Evolutionary conservation across 441 rosid species (phyloP).

Genomic region (Cnidoscolus chayamansa): DNA sequence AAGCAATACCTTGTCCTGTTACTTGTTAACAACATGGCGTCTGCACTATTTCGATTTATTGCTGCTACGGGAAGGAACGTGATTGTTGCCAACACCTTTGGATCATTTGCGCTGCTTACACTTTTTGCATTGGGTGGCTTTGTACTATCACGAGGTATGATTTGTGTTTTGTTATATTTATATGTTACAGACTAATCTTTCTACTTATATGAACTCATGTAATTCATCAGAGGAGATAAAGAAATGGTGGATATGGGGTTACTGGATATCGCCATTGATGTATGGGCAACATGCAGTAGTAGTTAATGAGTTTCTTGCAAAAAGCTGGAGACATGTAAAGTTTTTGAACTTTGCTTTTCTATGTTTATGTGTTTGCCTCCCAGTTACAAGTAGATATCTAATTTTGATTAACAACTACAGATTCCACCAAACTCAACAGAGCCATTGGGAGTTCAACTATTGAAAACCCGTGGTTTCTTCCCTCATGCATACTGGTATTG

Average conservation of each 20-base stretch:
- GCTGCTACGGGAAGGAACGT: slow-evolving; percentile 49
- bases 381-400: background rate
- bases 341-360: slow-evolving; percentile 6
- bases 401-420: slow-evolving; percentile 20
- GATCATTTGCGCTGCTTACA: slow-evolving; percentile 41
- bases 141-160: slow-evolving; percentile 40
- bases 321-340: slow-evolving; percentile 60
- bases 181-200: background rate
- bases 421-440: slow-evolving; percentile 28
- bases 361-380: background rate
- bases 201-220: background rate
- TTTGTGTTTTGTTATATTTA: background rate
- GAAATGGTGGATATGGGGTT: slow-evolving; percentile 85
- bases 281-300: slow-evolving; percentile 66
- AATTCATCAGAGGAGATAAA: slow-evolving; percentile 42
- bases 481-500: slow-evolving; percentile 54
- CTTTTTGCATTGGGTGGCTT: slow-evolving; percentile 49
- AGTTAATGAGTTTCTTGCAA: slow-evolving; percentile 70
- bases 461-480: slow-evolving; percentile 54
- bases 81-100: slow-evolving; percentile 50
- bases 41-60: slow-evolving; percentile 48
- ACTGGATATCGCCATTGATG: slow-evolving; percentile 74
- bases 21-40: slow-evolving; percentile 49
- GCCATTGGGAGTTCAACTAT: slow-evolving; percentile 41
- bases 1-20: slow-evolving; percentile 44